Base-by-base conservation (phyloP, 2,329 filamentous ascomycete genomes). In the Cladorrhinum sp. region DNA sequence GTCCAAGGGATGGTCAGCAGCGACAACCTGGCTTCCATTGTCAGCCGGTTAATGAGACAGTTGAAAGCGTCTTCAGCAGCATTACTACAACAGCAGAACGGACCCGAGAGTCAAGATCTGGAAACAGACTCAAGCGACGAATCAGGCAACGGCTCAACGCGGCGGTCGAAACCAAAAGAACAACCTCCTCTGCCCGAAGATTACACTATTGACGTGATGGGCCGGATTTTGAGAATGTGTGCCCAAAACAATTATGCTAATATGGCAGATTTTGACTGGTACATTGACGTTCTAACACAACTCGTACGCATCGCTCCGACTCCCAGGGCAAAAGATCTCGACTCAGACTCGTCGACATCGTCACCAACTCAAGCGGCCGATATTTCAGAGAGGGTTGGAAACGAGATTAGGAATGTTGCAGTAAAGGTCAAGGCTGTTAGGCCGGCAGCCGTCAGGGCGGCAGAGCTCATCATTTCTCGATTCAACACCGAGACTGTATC, bases 191-290 rank as follows among this genome's bases (percentile, higher is more conserved):
- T 98, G 7, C 92, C 95, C 0, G 88, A 93, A 62, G 91, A 96
- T 65, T 99, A 98, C 73, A 88, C 88, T 55, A 79, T 87, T 38
- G 91, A 91, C 68, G 91, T 97, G 20, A 91, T 98, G 56, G 83
- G 84, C 59, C 85, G 90, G 61, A 92, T 98, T 62, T 74, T 98
- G 10, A 86, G 88, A 62, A 96, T 99, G 86, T 98, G 93, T 73
- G 91, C 92, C 8, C 86, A 87, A 65, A 89, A 93, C 65, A 96
- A 92, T 63, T 99, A 98, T 73, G 83, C 84, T 41, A 91, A 92
- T 70, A 81, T 99, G 52, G 78, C 83, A 56, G 93, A 99, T 72
- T 99, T 99, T 73, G 93, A 97, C 67, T 99, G 95, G 95, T 98
- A 98, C 73, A 89, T 98, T 66, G 91, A 95, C 66, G 85, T 96